These are phyloP conservation scores for Nothophoma quercina DNA, from an alignment of 2,329 filamentous ascomycete genomes.

Conservation along the genomic window DNA sequence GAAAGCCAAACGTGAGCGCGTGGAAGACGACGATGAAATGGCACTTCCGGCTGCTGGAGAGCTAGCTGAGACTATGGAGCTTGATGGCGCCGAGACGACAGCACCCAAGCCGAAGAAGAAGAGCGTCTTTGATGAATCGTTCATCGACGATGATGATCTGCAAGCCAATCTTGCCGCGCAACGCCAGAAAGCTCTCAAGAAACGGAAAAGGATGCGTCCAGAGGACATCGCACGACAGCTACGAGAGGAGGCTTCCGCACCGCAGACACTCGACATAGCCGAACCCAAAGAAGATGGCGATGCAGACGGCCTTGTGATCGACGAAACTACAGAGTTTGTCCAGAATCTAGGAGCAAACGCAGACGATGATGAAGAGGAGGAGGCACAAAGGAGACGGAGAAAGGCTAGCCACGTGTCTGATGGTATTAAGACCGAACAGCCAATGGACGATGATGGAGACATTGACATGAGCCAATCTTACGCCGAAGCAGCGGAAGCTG, in stretches of 20 bases:
- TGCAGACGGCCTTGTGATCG: constrained; percentile 82
- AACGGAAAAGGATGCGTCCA: constrained; percentile 84
- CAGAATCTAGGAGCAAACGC: constrained; percentile 72
- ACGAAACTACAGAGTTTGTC: constrained; percentile 95
- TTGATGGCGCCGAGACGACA: constrained; percentile 62
- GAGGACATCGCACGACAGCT: constrained; percentile 88
- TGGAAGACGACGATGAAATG: constrained; percentile 67
- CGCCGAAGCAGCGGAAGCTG: constrained; percentile 59
- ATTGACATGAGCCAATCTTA: constrained; percentile 62
- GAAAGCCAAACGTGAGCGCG: constrained; percentile 41
- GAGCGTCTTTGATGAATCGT: constrained; percentile 69
- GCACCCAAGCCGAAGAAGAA: constrained; percentile 64
- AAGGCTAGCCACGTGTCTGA: constrained; percentile 41
- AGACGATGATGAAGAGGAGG: constrained; percentile 32
- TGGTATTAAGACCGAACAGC: constrained; percentile 31
- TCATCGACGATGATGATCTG: constrained; percentile 91
- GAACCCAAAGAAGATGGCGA: constrained; percentile 67
- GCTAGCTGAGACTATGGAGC: constrained; percentile 68
- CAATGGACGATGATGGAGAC: constrained; percentile 60
- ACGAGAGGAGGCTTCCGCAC: constrained; percentile 65
- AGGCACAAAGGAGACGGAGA: constrained; percentile 59
- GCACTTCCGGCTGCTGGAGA: constrained; percentile 50
- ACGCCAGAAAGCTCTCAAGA: constrained; percentile 84
- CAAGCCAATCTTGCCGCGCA: constrained; percentile 87
- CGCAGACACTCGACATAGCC: constrained; percentile 55